Evolutionary conservation across 163 green algal genomes (phyloP), one percentile per base, ranked within the genome.

Genomic region (Scenedesmus sp.): DNA sequence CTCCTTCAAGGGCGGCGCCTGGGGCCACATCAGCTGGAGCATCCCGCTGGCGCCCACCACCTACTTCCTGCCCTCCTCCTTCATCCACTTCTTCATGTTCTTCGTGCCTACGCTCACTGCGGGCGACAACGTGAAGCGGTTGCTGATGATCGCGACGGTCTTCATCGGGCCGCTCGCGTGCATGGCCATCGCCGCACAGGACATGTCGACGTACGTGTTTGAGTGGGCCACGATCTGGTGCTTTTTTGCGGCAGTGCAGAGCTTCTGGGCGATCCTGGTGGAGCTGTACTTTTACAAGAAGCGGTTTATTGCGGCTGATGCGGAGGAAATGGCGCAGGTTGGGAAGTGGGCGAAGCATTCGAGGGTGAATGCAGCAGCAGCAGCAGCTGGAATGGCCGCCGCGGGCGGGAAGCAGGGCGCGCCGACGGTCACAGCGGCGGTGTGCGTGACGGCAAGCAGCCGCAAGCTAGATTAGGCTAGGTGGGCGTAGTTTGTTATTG

Each of bases 21-120:
- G 87, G 87, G 87, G 73, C 0, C 87, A 91, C 76, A 91, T 87
- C 55, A 66, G 56, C 26, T 87, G 76, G 88, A 62, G 56, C 8
- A 8, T 91, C 5, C 88, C 88, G 9, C 88, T 91, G 12, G 74
- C 83, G 9, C 88, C 88, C 18, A 57, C 76, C 57, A 91, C 88
- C 3, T 91, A 91, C 60, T 87, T 91, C n/a, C 18, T 91, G 26
- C 88, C 88, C 6, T 23, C 56, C 18, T 62, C 88, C 52, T 88
- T 87, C 76, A 62, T 87, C 12, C 88, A 91, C n/a, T 87, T 87
- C 88, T 91, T 91, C 88, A 67, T 91, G 59, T 91, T 91, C 76
- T 91, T 91, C 57, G 76, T 91, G 34, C 88, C 88, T 1, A 87
- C 77, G 2, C 77, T 91, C 13, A 13, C 54, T 7, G 77, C 77